These are phyloP conservation scores for Meyerozyma sp. DNA, from an alignment of 1,139 yeast genomes.

Conservation along the genomic window DNA sequence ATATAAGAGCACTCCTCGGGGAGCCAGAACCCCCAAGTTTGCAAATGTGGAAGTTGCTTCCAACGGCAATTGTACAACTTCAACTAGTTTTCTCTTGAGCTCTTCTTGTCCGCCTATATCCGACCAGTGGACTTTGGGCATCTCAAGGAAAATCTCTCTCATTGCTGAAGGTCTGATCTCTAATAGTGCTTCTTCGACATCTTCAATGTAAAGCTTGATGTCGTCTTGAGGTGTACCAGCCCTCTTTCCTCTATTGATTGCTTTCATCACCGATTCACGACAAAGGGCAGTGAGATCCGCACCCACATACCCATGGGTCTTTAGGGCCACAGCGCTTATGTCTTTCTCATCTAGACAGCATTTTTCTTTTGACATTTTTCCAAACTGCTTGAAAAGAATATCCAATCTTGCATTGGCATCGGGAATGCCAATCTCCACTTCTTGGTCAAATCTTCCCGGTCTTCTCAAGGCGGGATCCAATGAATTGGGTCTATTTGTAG, in stretches of 20 bases:
- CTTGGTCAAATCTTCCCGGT: conserved; percentile 85
- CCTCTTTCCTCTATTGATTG: conserved; percentile 58
- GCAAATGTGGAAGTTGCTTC: conserved; percentile 76
- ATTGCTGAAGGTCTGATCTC: conserved; percentile 93
- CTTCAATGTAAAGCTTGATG: conserved; percentile 35
- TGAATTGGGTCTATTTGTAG: conserved; percentile 71
- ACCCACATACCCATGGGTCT: conserved; percentile 70
- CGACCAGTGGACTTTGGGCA: conserved; percentile 89
- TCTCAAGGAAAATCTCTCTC: conserved; percentile 90
- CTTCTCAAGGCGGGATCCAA: conserved; percentile 56
- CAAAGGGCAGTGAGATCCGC: conserved; percentile 88
- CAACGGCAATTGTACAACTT: conserved; percentile 88
- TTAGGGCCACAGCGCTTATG: conserved; percentile 54
- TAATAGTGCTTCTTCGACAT: conserved; percentile 61
- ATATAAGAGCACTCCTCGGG: conserved; percentile 83
- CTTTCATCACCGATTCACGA: conserved; percentile 82
- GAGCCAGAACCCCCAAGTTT: conserved; percentile 78
- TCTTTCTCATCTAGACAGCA: conserved; percentile 50
- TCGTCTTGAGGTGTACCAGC: conserved; percentile 15
- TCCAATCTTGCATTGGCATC: conserved; percentile 63
- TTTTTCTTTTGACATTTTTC: conserved; percentile 51
- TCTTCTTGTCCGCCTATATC: conserved; percentile 95
- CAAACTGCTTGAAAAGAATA: conserved; percentile 57
- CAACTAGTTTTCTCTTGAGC: conserved; percentile 71
- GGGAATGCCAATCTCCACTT: conserved; percentile 74